A percentile compares a stretch with the other conserved stretches of the same genome.
Evolutionary conservation across 805 yeast species (phyloP).

Genomic region (Saccharomyces jurei): DNA sequence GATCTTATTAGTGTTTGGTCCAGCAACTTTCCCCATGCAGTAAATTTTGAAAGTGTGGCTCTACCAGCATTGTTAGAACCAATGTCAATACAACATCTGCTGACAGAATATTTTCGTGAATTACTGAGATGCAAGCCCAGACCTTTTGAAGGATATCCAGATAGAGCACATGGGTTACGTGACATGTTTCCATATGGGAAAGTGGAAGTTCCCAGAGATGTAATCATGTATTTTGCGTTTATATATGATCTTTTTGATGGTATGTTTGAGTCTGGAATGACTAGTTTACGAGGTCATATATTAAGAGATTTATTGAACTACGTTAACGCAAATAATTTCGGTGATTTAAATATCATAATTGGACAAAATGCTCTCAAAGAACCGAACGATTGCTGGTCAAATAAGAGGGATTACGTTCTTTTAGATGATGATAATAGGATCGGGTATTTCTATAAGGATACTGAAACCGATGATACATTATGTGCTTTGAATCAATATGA

Average conservation of each 20-base stretch:
- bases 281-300: neutral
- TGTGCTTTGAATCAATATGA: neutral
- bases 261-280: neutral
- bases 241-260: neutral
- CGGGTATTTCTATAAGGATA: neutral
- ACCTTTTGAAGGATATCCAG: neutral
- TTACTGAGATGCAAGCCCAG: neutral
- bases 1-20: neutral
- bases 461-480: neutral
- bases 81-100: neutral
- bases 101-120: neutral
- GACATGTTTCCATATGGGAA: neutral
- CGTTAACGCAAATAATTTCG: neutral
- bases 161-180: neutral
- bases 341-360: neutral
- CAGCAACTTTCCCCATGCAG: neutral
- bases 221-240: neutral
- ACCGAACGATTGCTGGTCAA: neutral
- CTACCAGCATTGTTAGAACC: neutral
- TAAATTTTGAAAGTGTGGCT: neutral
- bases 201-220: neutral
- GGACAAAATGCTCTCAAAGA: neutral
- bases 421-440: neutral
- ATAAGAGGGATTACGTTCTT: neutral
- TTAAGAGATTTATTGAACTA: neutral